Evolutionary conservation across 2,329 filamentous ascomycete genomes (phyloP), one percentile per base, ranked within the genome.

Genomic region (Rhinocladiella mackenziei): DNA sequence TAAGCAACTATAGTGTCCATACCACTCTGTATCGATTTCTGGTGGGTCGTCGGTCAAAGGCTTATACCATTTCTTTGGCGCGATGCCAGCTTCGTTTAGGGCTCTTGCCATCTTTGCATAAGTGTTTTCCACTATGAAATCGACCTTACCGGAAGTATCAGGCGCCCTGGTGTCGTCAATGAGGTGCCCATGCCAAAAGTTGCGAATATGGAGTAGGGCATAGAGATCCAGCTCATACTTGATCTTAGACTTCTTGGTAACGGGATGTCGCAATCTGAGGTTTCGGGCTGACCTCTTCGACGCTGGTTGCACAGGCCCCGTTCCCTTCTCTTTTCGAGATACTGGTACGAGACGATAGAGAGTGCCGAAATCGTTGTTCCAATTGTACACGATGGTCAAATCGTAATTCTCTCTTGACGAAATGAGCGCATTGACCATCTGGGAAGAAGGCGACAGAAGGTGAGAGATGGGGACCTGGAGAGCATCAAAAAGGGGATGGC

Each of bases 141-240:
- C 34, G 17, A 42, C 45, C 14, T 40, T 17, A 25, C 35, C 26
- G 13, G 18, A 33, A 5, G 15, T 19, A 17, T 35, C 19, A 17
- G 17, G 6, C 39, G 10, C 28, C 5, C 11, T 9, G 36, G 23
- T 25, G 14, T 45, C 39, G 17, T 58, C 61, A 7, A 64, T 56
- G 5, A 70, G 45, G 50, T 70, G 66, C 3, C 61, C 58, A 25
- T 66, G 62, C 66, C 66, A 70, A 45, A 69, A 70, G 45, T 65
- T 66, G 10, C 65, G 61, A 13, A 69, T 62, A 28, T 67, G 62
- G 17, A 69, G 42, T n/a, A 69, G 33, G 5, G 53, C 57, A 18
- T 51, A 14, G 3, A 67, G 50, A 30, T 67, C 52, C 3, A 66
- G 43, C 1, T 48, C 38, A 1, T 52, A 43, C 2, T 53, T 40